Percentiles rank a stretch among this genome's conserved stretches.
These are phyloP conservation scores for Violaceomyces palustris DNA, from an alignment of 1,284 basidiomycete species.

Conservation along the genomic window DNA sequence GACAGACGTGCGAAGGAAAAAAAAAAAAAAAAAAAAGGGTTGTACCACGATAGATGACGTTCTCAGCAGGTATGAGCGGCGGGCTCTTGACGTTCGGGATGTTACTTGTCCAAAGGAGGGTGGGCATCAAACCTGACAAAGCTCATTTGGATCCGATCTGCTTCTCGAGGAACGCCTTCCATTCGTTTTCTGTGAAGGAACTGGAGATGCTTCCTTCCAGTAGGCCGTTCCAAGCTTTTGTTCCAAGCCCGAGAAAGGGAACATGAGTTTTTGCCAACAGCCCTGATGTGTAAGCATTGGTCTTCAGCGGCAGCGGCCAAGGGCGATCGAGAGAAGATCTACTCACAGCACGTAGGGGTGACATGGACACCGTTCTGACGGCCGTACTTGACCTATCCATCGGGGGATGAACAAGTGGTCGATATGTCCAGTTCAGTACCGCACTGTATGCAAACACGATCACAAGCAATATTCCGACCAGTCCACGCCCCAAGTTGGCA, in stretches of 20 bases:
- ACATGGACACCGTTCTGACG: conserved; percentile 89
- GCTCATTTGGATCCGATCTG: conserved; percentile 56
- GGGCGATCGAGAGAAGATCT: too few relatives aligned
- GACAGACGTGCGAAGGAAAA: too few relatives aligned
- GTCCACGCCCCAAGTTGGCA: conserved; percentile 52
- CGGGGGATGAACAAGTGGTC: too few relatives aligned
- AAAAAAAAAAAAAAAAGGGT: too few relatives aligned
- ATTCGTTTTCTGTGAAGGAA: conserved; percentile 76
- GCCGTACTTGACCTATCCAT: conserved; percentile 71
- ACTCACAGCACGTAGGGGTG: conserved; percentile 67
- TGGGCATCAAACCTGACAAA: not conserved
- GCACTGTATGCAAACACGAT: too few relatives aligned
- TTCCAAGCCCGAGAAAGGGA: not conserved
- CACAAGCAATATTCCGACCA: too few relatives aligned
- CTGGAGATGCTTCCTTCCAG: conserved; percentile 73
- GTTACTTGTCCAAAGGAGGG: too few relatives aligned
- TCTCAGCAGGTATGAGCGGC: too few relatives aligned
- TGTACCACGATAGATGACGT: too few relatives aligned
- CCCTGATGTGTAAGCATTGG: not conserved
- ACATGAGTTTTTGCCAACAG: too few relatives aligned
- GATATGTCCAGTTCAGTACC: too few relatives aligned
- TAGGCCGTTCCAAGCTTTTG: conserved; percentile 60
- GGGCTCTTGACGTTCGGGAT: too few relatives aligned
- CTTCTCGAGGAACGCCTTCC: conserved; percentile 72
- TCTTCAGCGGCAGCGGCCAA: not conserved